These are phyloP conservation scores for Larix sibirica DNA, from an alignment of 83 land plant species.

Conservation along the genomic window DNA sequence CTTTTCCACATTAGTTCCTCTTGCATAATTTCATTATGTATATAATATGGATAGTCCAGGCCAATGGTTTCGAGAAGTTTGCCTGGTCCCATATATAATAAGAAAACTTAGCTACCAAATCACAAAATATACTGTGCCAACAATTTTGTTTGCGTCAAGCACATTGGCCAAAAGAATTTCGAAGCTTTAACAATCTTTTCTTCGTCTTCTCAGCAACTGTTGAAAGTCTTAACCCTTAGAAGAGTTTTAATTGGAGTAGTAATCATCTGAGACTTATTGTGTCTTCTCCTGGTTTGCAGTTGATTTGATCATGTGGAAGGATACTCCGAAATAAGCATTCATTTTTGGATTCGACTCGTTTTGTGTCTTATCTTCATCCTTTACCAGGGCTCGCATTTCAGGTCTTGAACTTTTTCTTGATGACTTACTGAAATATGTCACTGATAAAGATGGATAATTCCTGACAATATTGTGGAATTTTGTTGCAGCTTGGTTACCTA, in stretches of 20 bases:
- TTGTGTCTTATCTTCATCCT: slow-evolving; percentile 56
- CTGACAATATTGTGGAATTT: not conserved
- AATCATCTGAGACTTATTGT: not conserved
- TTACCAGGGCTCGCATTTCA: slow-evolving; percentile 61
- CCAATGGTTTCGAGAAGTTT: not conserved
- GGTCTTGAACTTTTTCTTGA: slow-evolving; percentile 23
- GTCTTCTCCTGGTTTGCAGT: slow-evolving; percentile 33
- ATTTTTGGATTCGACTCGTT: slow-evolving; percentile 65
- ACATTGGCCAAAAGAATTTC: not conserved
- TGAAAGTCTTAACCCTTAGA: not conserved
- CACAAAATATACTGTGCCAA: not conserved
- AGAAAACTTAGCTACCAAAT: not conserved
- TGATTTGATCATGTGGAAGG: slow-evolving; percentile 73
- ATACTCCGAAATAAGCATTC: slow-evolving; percentile 66
- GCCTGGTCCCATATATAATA: not conserved
- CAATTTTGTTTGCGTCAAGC: not conserved
- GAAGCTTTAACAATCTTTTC: not conserved
- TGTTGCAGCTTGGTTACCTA: slow-evolving; percentile 55
- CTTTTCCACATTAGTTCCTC: not conserved
- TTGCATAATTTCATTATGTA: not conserved
- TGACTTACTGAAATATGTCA: not conserved
- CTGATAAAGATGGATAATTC: not conserved
- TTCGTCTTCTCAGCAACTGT: not conserved
- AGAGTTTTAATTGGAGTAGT: not conserved
- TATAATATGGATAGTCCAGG: not conserved